Evolutionary conservation across 192 early-diverging fungal genomes (phyloP), one percentile per base, ranked within the genome.

Genomic region (Coemansia sp.): DNA sequence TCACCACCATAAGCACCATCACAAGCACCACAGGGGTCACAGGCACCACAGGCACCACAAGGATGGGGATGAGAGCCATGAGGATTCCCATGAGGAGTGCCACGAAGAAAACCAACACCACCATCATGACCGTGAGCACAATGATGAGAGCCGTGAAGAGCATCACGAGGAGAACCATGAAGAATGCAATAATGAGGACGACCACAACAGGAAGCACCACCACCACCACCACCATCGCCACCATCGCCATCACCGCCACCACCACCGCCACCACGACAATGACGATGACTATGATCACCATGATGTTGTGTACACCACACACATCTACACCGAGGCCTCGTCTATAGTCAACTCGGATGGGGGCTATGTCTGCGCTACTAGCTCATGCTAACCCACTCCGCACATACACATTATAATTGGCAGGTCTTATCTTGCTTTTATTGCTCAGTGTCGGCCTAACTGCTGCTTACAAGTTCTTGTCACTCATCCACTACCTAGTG

Each of bases 311-410:
- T 80, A 66, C 68, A 80, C 77, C 62, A 80, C 77, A 21, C 77
- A 80, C 72, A 66, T 80, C 66, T 80, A 65, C 66, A 80, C 77
- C 31, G 77, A 80, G 72, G 77, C 77, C 9, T 74, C 61, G 6
- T 80, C 72, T 11, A 55, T 80, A 20, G 77, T 80, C 56, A 67
- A 71, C 72, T 74, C 72, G 5, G 64, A 67, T 31, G 77, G 72
- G 25, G 67, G 71, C 68, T 63, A 33, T 65, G 71, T 64, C 39
- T 80, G 77, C 63, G 71, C 59, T 7, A 74, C 77, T 19, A 71
- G 64, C 55, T 62, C 68, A 19, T 63, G 68, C 69, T 80, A 51
- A 32, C 56, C 60, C 36, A 10, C 36, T 21, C 29, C 5, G 56
- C 56, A 57, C 25, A 25, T 24, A 54, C 64, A 66, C 27, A 29